Evolutionary conservation across 1,284 basidiomycete species (phyloP).

Genomic region (Ustilago hordei): DNA sequence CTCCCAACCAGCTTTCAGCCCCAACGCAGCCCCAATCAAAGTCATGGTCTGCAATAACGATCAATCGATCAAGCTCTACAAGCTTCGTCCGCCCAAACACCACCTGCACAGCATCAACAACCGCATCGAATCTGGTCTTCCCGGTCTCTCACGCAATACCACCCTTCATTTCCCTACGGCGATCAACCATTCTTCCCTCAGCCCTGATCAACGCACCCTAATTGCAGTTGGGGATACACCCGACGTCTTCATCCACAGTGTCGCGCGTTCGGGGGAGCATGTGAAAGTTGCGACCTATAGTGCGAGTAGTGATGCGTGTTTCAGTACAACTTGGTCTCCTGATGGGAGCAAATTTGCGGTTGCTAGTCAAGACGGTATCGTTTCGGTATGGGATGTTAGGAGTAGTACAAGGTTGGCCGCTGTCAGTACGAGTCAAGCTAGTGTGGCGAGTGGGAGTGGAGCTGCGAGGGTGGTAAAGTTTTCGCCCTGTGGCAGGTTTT

Average conservation of each 20-base stretch:
- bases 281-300: constrained; percentile 49
- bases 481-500: constrained; percentile 50
- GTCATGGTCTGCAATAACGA: constrained; percentile 87
- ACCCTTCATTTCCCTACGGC: constrained; percentile 52
- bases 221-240: constrained; percentile 87
- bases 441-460: constrained; percentile 35
- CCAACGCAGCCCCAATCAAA: constrained; percentile 30
- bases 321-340: constrained; percentile 83
- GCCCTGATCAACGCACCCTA: constrained; percentile 83
- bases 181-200: constrained; percentile 71
- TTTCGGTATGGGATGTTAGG: constrained; percentile 73
- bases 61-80: constrained; percentile 76
- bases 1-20: not conserved
- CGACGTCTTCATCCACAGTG: constrained; percentile 75
- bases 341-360: constrained; percentile 86
- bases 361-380: constrained; percentile 84
- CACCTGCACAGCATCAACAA: constrained; percentile 64
- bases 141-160: constrained; percentile 74
- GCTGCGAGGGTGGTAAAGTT: constrained; percentile 59
- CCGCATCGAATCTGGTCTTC: constrained; percentile 50
- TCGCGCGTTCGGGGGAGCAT: constrained; percentile 44
- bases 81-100: constrained; percentile 51
- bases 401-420: constrained; percentile 59
- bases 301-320: constrained; percentile 74
- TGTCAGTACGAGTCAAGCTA: constrained; percentile 42